phyloP scores from a whole-genome alignment of 495 filamentous ascomycete genomes.

The Rhypophila decipiens region DNA sequence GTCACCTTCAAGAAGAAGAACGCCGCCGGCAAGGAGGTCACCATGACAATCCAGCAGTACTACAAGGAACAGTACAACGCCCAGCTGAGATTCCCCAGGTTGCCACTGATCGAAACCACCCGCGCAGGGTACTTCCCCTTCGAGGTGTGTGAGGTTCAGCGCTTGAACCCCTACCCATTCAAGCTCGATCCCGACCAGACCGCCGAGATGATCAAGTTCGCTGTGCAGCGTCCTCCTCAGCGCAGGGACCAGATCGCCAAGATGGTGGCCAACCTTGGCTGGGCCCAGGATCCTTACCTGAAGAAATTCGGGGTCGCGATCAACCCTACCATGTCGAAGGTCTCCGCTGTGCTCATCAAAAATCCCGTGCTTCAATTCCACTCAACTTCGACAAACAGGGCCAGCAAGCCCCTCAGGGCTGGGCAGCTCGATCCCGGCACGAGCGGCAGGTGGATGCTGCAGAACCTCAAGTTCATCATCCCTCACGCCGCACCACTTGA shows the following conservation, averaged over 20 bases:
- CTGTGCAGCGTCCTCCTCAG: slow-evolving; percentile 54
- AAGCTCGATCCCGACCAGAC: slow-evolving; percentile 67
- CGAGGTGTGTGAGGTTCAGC: slow-evolving; percentile 53
- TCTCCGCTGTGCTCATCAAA: slow-evolving; percentile 64
- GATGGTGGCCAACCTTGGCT: slow-evolving; percentile 62
- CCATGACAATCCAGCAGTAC: slow-evolving; percentile 57
- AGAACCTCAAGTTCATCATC: slow-evolving; percentile 64
- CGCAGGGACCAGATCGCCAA: slow-evolving; percentile 57
- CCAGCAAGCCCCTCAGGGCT: no score
- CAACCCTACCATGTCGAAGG: slow-evolving; percentile 49
- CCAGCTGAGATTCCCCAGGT: slow-evolving; percentile 37
- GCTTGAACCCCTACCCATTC: slow-evolving; percentile 68
- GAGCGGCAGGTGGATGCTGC: slow-evolving; percentile 78
- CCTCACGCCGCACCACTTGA: slow-evolving; percentile 53
- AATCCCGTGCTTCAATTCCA: slow-evolving; percentile 64
- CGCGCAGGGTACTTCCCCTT: slow-evolving; percentile 65
- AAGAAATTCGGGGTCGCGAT: slow-evolving; percentile 63
- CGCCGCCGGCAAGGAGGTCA: slow-evolving; percentile 35
- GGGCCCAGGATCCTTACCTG: slow-evolving; percentile 61
- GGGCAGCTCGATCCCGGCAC: slow-evolving; percentile 46
- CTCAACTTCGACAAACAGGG: no score
- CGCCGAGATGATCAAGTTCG: slow-evolving; percentile 79
- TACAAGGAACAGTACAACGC: slow-evolving; percentile 61
- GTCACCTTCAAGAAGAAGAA: slow-evolving; percentile 54
- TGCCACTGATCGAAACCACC: slow-evolving; percentile 68